Evolutionary conservation across 495 filamentous ascomycete genomes (phyloP), one percentile per base, ranked within the genome.

Genomic region (Tuber aestivum): DNA sequence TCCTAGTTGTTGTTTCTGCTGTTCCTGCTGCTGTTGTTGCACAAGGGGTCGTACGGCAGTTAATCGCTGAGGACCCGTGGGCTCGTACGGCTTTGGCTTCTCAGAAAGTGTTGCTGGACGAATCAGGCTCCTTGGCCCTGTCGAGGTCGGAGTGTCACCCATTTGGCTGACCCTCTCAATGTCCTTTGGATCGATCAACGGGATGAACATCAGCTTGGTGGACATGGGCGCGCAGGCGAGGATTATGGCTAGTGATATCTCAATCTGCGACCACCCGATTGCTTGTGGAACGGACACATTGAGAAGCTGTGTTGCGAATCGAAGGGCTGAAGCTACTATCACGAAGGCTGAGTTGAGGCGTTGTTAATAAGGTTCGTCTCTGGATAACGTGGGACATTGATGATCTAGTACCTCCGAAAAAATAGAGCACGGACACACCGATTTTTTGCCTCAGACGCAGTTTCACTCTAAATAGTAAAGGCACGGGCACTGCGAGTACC

Each of bases 191-290:
- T 81, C 76, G 23, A 76, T 70, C 40, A 82, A 74, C 4, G 81
- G 81, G 21, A 74, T 48, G 32, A 83, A 40, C 10, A 82, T 48
- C 18, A 83, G 72, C 27, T 83, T 83, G 27, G 77, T 76, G 40
- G 75, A 79, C 81, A 82, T 83, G 37, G 77, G 81, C 5, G 72
- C 81, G 50, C 81, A 82, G 6, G 80, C 80, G 16, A 82, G 44
- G 35, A 82, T 76, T 32, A 80, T 71, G 4, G 81, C 81, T 41
- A 82, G 78, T 35, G 81, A 77, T 42, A 83, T 69, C 68, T 83
- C 81, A 16, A 83, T 80, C 70, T 83, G 81, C 0, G 75, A 80
- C 81, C 81, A 83, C 27, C 81, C 81, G 40, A 83, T 81, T 16
- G 81, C 81, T 56, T 83, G 81, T 35, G 78, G 81, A n/a, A 82